A percentile compares a stretch with the other conserved stretches of the same genome.
phyloP scores from a whole-genome alignment of 139 green algal genomes.

The Spirogloea muscicola region DNA sequence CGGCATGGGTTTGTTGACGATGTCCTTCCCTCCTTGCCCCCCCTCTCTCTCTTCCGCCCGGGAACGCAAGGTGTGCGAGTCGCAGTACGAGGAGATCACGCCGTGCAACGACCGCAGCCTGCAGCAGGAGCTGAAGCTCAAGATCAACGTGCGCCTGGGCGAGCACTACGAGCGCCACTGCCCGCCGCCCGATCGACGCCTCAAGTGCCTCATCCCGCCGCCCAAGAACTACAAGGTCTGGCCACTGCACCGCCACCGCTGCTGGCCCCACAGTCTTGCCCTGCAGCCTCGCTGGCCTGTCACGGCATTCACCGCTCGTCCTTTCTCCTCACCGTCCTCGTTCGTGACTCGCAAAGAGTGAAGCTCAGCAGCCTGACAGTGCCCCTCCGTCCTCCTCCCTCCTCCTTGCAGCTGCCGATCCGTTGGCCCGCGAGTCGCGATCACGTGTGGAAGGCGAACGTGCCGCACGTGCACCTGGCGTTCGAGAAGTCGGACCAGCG shows the following conservation, averaged over 20 bases:
- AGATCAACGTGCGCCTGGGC: constrained; percentile 5
- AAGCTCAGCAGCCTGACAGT: too few relatives aligned
- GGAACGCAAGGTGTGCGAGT: constrained; percentile 18
- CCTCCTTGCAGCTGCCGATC: constrained; percentile 11
- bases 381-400: too few relatives aligned
- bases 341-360: too few relatives aligned
- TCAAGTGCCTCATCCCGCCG: constrained; percentile 21
- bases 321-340: not conserved
- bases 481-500: constrained; percentile 19
- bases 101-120: constrained; percentile 24
- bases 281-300: too few relatives aligned
- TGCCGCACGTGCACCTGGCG: constrained; percentile 18
- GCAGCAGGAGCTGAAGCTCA: constrained; percentile 30
- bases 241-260: too few relatives aligned
- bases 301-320: too few relatives aligned
- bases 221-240: constrained; percentile 19
- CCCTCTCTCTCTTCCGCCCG: too few relatives aligned
- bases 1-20: not conserved
- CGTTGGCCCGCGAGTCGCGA: constrained; percentile 14
- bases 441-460: constrained; percentile 18
- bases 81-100: constrained; percentile 8
- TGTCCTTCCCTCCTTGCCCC: too few relatives aligned
- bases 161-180: constrained; percentile 39
- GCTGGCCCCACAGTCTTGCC: too few relatives aligned
- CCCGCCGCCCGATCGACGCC: constrained; percentile 6